These are phyloP conservation scores for Haplosporangium sp. DNA, from an alignment of 371 early-diverging fungal genomes.

Conservation along the genomic window DNA sequence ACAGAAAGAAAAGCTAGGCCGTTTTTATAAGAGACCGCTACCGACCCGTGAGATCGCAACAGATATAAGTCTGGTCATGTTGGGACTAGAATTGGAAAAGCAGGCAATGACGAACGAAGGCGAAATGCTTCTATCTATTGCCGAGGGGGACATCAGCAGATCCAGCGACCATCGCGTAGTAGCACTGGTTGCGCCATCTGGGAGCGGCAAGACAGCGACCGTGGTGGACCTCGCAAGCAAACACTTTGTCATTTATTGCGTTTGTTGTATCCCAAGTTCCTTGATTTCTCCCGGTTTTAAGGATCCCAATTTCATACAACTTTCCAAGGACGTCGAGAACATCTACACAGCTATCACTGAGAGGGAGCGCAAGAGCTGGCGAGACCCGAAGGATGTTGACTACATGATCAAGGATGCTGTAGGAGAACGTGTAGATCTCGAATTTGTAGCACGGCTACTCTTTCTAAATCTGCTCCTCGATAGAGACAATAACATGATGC, in stretches of 20 bases:
- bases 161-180: constrained; percentile 16
- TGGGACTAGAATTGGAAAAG: constrained; percentile 32
- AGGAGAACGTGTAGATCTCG: constrained; percentile 15
- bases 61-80: constrained; percentile 30
- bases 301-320: constrained; percentile 10
- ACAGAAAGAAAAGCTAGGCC: constrained; percentile 11
- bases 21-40: constrained; percentile 25
- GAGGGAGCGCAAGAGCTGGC: background rate
- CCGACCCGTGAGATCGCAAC: constrained; percentile 14
- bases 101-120: constrained; percentile 24
- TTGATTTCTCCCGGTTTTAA: constrained; percentile 11
- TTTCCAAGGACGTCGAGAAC: constrained; percentile 15
- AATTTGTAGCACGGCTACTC: constrained; percentile 35
- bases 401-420: background rate
- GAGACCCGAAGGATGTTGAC: background rate
- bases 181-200: constrained; percentile 31
- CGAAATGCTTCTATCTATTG: constrained; percentile 19
- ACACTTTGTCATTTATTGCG: constrained; percentile 34
- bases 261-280: constrained; percentile 8
- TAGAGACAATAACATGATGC: constrained; percentile 23
- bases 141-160: constrained; percentile 15
- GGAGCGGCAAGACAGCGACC: constrained; percentile 38
- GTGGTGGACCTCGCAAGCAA: constrained; percentile 30
- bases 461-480: constrained; percentile 12
- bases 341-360: background rate